Conservation (phyloP, 208 protist species). For the Leishmania lainsoni region DNA sequence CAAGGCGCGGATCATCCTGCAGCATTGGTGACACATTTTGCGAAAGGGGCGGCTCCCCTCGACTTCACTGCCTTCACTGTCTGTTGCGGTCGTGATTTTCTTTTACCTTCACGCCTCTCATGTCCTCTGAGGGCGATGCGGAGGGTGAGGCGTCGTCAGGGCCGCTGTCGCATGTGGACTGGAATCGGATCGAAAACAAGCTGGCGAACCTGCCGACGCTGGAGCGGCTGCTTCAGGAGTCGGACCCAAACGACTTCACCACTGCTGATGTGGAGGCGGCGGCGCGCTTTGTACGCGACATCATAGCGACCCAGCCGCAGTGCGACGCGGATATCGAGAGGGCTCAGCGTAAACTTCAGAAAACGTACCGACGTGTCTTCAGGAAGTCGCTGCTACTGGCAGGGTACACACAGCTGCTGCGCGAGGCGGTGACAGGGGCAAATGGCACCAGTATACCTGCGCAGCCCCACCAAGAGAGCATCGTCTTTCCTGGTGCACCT, state of each 20-base stretch:
- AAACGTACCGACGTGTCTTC: conserved; percentile 57
- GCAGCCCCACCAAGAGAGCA: not conserved
- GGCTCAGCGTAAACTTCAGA: conserved; percentile 60
- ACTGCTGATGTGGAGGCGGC: conserved; percentile 48
- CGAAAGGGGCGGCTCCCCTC: no score
- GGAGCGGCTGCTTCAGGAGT: conserved; percentile 64
- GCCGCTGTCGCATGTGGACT: conserved; percentile 28
- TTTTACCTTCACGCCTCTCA: not conserved
- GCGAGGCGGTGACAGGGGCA: not conserved
- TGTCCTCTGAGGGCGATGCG: conserved; percentile 37
- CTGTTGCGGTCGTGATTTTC: no score
- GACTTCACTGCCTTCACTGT: no score
- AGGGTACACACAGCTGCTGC: conserved; percentile 72
- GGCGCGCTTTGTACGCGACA: conserved; percentile 49
- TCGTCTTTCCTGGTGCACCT: not conserved
- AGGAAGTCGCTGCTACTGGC: conserved; percentile 85
- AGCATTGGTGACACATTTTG: not conserved
- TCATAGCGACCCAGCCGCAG: conserved; percentile 37
- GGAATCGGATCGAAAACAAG: conserved; percentile 56
- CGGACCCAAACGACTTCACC: conserved; percentile 73
- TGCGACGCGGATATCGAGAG: conserved; percentile 45
- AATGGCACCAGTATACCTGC: not conserved
- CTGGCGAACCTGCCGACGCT: conserved; percentile 73
- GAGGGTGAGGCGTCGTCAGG: conserved; percentile 14
- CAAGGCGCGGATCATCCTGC: not conserved